Evolutionary conservation across 192 early-diverging fungal species (phyloP), one percentile per base, ranked within the genome.

Genomic region (Mortierella hygrophila): DNA sequence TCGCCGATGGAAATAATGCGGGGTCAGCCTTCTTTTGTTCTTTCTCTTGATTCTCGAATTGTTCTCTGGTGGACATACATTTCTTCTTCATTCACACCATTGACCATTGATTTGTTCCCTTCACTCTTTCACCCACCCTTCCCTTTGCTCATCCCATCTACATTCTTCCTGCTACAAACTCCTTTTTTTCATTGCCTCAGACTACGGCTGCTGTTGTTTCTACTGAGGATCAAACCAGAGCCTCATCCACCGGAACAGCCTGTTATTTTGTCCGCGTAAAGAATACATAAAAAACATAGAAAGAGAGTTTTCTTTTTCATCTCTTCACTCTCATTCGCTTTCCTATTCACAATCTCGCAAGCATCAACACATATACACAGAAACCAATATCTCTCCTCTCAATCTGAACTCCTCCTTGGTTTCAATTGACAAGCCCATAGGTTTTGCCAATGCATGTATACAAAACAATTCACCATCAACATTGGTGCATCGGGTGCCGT

Each of bases 1-100:
- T 71, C 41, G 38, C 41, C n/a, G 70, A 38, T 71, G 40, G 42
- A 71, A n/a, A 42, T 42, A 42, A 71, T 42, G 35, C 70, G 70
- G 70, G 70, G 70, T 38, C 41, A 35, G 32, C 35, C 35, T 13
- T 20, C 18, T 70, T 70, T 41, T 26, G 2, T 55, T 55, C 16
- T 2, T 26, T 60, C 23, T 8, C n/a, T 57, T 44, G 42, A 1
- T n/a, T 57, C 35, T 35, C 35, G 35, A 35, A 35, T 35, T 35
- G 35, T 35, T 35, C 35, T 38, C 41, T 23, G 10, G 47, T 15
- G 29, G 15, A n/a, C 23, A 2, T 26, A 23, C 21, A 26, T 32
- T 13, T 26, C 29, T 15, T 65, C 32, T 15, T 32, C 1, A 29
- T 11, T 65, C 60, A 32, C 13, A 10, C 29, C 60, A 32, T 32